A percentile compares a stretch with the other conserved stretches of the same genome.
Conservation (phyloP, 345 rosid genomes). For the Acer yangbiense region DNA sequence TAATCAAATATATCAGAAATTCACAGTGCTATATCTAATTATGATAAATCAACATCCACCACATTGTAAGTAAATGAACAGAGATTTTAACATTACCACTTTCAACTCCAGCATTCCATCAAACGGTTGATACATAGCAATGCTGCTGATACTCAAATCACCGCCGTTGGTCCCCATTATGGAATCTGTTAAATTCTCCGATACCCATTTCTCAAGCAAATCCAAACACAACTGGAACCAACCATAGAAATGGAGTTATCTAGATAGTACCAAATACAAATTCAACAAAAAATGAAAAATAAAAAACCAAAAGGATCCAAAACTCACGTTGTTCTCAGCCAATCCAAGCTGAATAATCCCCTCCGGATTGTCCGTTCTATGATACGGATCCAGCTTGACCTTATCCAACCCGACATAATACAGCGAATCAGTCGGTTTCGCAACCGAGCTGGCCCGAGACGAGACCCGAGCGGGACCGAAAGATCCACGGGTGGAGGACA, state of each 20-base stretch:
- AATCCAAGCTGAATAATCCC: conserved; percentile 90
- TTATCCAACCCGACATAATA: conserved; percentile 73
- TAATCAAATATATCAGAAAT: neutral
- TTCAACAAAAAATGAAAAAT: neutral
- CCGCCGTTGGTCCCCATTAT: conserved; percentile 42
- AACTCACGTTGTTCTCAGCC: conserved; percentile 73
- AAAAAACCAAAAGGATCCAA: neutral
- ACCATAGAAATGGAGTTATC: neutral
- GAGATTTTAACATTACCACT: conserved; percentile 51
- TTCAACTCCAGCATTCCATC: conserved; percentile 77
- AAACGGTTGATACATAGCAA: conserved; percentile 67
- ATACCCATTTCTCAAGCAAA: conserved; percentile 83
- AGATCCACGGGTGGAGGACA: conserved; percentile 52
- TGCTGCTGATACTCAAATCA: conserved; percentile 57
- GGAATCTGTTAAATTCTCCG: conserved; percentile 54
- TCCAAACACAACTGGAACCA: conserved; percentile 72
- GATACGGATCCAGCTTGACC: conserved; percentile 60
- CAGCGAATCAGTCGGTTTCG: conserved; percentile 61
- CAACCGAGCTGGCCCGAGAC: conserved; percentile 52
- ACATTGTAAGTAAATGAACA: neutral
- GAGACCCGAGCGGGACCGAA: conserved; percentile 63
- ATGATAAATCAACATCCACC: neutral
- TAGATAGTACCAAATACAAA: neutral
- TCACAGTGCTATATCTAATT: neutral
- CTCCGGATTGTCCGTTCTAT: conserved; percentile 47